These are phyloP conservation scores for Xylariaceae sp. DNA, from an alignment of 2,329 filamentous ascomycete species.

Conservation along the genomic window DNA sequence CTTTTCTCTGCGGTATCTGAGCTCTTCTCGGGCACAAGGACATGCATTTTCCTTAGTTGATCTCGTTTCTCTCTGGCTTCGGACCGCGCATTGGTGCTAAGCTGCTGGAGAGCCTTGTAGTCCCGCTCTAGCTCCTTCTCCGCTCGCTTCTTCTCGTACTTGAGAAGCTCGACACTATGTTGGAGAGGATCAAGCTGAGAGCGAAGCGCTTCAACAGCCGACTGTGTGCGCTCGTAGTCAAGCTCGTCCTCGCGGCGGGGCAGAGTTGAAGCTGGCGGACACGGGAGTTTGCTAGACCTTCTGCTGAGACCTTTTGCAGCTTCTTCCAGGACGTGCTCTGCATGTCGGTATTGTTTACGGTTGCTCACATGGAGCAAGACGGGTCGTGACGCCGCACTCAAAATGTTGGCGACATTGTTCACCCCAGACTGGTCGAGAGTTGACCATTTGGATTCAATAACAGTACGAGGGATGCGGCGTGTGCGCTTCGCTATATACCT, in stretches of 20 bases:
- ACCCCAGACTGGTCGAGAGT: slow-evolving; percentile 55
- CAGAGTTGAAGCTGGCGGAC: slow-evolving; percentile 54
- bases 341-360: slow-evolving; percentile 49
- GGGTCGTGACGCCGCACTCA: slow-evolving; percentile 59
- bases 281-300: slow-evolving; percentile 60
- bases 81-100: slow-evolving; percentile 56
- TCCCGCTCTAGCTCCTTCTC: slow-evolving; percentile 56
- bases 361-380: slow-evolving; percentile 56
- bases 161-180: slow-evolving; percentile 61
- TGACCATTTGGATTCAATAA: slow-evolving; percentile 68
- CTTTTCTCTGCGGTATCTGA: background rate
- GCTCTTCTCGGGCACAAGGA: slow-evolving; percentile 43
- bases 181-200: slow-evolving; percentile 59
- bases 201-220: slow-evolving; percentile 56
- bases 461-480: slow-evolving; percentile 56
- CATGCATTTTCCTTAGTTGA: slow-evolving; percentile 47
- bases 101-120: slow-evolving; percentile 46
- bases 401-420: slow-evolving; percentile 52
- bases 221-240: slow-evolving; percentile 63
- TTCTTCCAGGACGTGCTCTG: slow-evolving; percentile 53
- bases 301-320: slow-evolving; percentile 58
- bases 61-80: slow-evolving; percentile 53
- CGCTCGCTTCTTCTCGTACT: slow-evolving; percentile 55
- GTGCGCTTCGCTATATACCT: slow-evolving; percentile 51
- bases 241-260: slow-evolving; percentile 57